These are phyloP conservation scores for Trichoderma sp. DNA, from an alignment of 2,329 filamentous ascomycete species.

Conservation along the genomic window DNA sequence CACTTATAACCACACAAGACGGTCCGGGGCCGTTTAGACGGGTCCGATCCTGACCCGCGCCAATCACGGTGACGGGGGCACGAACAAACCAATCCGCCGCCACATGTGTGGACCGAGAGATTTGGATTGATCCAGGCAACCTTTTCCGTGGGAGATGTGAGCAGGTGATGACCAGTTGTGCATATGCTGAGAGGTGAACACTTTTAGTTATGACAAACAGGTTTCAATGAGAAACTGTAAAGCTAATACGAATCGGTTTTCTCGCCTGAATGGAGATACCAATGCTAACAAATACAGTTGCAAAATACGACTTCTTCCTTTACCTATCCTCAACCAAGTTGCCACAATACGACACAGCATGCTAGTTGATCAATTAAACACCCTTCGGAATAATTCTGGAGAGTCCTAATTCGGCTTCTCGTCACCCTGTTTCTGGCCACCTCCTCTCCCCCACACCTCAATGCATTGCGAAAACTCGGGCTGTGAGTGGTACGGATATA, in stretches of 20 bases:
- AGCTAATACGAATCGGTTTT: not conserved
- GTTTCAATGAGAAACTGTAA: not conserved
- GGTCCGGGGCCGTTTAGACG: constrained; percentile 8
- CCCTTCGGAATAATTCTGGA: not conserved
- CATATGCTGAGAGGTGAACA: not conserved
- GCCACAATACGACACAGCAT: not conserved
- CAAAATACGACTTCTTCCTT: not conserved
- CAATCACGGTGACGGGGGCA: constrained; percentile 6
- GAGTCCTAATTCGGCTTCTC: not conserved
- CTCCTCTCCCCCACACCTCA: not conserved
- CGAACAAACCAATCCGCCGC: not conserved
- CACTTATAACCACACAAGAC: not conserved
- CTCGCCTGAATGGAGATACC: not conserved
- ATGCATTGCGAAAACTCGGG: not conserved
- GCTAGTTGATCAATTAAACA: not conserved
- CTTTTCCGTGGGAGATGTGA: not conserved
- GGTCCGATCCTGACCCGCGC: constrained; percentile 11
- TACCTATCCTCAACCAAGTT: not conserved
- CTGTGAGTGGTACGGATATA: constrained; percentile 16
- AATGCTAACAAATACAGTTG: not conserved
- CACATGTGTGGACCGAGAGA: not conserved
- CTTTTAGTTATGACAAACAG: not conserved
- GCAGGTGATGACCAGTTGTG: not conserved
- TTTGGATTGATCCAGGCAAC: not conserved
- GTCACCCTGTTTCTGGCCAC: not conserved